Evolutionary conservation across 2,329 filamentous ascomycete species (phyloP).

Genomic region (Dendrostoma leiphaemia): DNA sequence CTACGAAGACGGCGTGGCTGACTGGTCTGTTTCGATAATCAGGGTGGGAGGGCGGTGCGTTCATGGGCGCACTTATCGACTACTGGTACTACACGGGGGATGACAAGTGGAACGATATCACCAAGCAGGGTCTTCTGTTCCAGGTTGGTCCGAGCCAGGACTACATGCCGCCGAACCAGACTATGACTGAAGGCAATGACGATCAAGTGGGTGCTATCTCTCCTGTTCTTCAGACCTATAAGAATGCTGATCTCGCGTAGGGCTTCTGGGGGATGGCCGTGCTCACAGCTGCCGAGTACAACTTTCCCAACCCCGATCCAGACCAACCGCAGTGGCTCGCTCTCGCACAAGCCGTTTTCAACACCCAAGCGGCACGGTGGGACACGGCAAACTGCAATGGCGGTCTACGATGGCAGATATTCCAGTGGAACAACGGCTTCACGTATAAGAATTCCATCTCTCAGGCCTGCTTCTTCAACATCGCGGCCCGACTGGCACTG

Average conservation of each 20-base stretch:
- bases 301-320: slow-evolving; percentile 56
- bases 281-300: slow-evolving; percentile 65
- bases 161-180: slow-evolving; percentile 73
- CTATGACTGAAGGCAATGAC: slow-evolving; percentile 65
- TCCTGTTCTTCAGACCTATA: too few relatives aligned
- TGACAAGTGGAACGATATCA: slow-evolving; percentile 65
- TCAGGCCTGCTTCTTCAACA: slow-evolving; percentile 49
- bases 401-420: slow-evolving; percentile 79
- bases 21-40: neutral
- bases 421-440: slow-evolving; percentile 72
- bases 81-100: slow-evolving; percentile 86
- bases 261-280: slow-evolving; percentile 68
- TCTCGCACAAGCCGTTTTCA: slow-evolving; percentile 73
- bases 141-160: slow-evolving; percentile 69
- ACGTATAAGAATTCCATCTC: slow-evolving; percentile 47
- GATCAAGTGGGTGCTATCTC: slow-evolving; percentile 45
- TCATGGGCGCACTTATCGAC: slow-evolving; percentile 70
- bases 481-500: slow-evolving; percentile 62
- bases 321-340: slow-evolving; percentile 62
- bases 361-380: slow-evolving; percentile 71
- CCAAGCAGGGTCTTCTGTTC: slow-evolving; percentile 66
- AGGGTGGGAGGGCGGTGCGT: slow-evolving; percentile 74
- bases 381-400: slow-evolving; percentile 64
- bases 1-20: neutral
- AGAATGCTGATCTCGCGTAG: slow-evolving; percentile 8